Evolutionary conservation across 2,329 filamentous ascomycete genomes (phyloP).

Genomic region (Beauveria pseudobassiana): DNA sequence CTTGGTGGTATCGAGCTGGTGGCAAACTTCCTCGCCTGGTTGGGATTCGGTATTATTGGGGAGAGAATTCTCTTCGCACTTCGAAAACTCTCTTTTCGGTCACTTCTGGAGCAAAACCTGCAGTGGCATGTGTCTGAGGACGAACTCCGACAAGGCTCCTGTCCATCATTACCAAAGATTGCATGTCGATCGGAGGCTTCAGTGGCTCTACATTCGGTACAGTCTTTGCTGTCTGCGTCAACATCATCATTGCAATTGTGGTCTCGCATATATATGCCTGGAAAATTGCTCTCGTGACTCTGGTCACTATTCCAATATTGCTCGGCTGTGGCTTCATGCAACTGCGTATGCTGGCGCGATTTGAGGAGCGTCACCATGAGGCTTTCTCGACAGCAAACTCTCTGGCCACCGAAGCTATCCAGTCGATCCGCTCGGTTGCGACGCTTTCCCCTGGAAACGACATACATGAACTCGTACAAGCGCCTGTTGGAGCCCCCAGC

Average conservation of each 20-base stretch:
- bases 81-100: constrained; percentile 47
- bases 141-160: constrained; percentile 39
- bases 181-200: constrained; percentile 44
- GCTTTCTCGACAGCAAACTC: constrained; percentile 41
- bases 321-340: constrained; percentile 48
- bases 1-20: constrained; percentile 52
- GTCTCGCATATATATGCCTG: constrained; percentile 50
- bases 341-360: constrained; percentile 38
- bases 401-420: constrained; percentile 41
- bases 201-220: constrained; percentile 50
- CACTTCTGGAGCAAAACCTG: constrained; percentile 49
- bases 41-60: constrained; percentile 46
- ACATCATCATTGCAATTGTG: constrained; percentile 45
- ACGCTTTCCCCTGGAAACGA: constrained; percentile 22
- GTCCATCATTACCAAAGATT: constrained; percentile 48
- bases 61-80: constrained; percentile 51
- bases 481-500: constrained; percentile 13
- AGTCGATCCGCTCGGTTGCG: constrained; percentile 38
- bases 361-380: constrained; percentile 39
- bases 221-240: constrained; percentile 45
- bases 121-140: constrained; percentile 49
- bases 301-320: constrained; percentile 45
- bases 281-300: constrained; percentile 50
- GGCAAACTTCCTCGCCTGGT: constrained; percentile 50
- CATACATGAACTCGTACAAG: constrained; percentile 29